Base-by-base conservation (phyloP, 1,284 basidiomycete genomes). In the Golubevia pallescens region DNA sequence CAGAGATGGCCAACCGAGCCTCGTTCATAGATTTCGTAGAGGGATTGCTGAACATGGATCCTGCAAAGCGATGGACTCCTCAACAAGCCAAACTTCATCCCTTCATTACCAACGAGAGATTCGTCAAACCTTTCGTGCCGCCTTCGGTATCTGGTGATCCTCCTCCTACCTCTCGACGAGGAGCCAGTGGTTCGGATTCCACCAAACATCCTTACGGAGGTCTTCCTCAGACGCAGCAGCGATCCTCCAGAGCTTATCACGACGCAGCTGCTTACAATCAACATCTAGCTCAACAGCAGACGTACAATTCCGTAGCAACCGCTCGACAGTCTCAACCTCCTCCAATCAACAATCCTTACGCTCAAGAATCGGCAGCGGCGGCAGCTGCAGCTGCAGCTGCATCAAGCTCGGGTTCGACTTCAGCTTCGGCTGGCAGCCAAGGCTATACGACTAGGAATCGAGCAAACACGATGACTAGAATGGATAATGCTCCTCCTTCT, bases 21-120 rank as follows among this genome's bases (percentile, higher is more conserved):
- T 78, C 78, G 20, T 84, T 85, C 32, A 77, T 81, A 65, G 82
- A 85, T 68, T 85, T 85, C 73, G 78, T 84, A 57, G 69, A 76
- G 1, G 82, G 82, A 10, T 60, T 85, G 42, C 70, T 85, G 28
- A 75, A 81, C 63, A 75, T 82, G 71, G 76, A 85, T 53, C 82
- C 82, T 2, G 67, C 70, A 56, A 71, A 80, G 68, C 71, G 82
- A n/a, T 85, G 82, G 82, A 82, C 82, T 54, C 82, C 82, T 19
- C 81, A 84, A 59, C 81, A 85, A 61, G 79, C 82, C 16, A 78
- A 78, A 62, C 65, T 78, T 69, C 82, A 85, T 63, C 82, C 82
- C 0, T 85, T 85, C 64, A 82, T 85, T 51, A 82, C 82, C 20
- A 79, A 79, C 16, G 80, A 84, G 60, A 79, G 77, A 60, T 81